A percentile compares a stretch with the other conserved stretches of the same genome.
Evolutionary conservation across 805 yeast genomes (phyloP).

Genomic region (Cyberlindnera veronae): DNA sequence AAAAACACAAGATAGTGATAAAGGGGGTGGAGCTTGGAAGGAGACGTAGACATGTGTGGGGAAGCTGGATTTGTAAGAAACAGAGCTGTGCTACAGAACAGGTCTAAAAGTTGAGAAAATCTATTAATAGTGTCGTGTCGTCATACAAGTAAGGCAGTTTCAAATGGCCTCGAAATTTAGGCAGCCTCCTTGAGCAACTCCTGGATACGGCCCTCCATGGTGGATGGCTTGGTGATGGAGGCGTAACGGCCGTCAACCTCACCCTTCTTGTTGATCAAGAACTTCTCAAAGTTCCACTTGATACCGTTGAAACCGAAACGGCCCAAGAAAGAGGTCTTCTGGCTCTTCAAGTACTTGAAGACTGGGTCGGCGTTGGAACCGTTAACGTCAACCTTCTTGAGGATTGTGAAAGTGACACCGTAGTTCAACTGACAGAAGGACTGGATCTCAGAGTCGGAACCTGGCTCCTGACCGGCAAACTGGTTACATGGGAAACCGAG

Average conservation of each 20-base stretch:
- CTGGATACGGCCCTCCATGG: slow-evolving; percentile 57
- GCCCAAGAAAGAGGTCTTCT: slow-evolving; percentile 49
- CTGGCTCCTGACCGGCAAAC: slow-evolving; percentile 80
- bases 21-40: too few relatives aligned
- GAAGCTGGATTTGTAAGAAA: too few relatives aligned
- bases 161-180: too few relatives aligned
- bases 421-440: slow-evolving; percentile 75
- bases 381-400: slow-evolving; percentile 86
- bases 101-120: too few relatives aligned
- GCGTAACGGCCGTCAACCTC: slow-evolving; percentile 62
- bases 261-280: slow-evolving; percentile 56
- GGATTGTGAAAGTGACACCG: slow-evolving; percentile 88
- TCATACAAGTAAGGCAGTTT: too few relatives aligned
- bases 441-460: slow-evolving; percentile 64
- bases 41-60: too few relatives aligned
- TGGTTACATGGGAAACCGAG: slow-evolving; percentile 91
- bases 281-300: slow-evolving; percentile 81
- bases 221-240: slow-evolving; percentile 64
- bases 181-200: slow-evolving; percentile 46
- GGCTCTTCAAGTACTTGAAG: slow-evolving; percentile 68
- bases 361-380: slow-evolving; percentile 81
- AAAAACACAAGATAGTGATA: too few relatives aligned
- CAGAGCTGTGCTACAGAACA: too few relatives aligned
- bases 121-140: too few relatives aligned
- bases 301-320: slow-evolving; percentile 60